Evolutionary conservation across 768 basidiomycete species (phyloP), one percentile per base, ranked within the genome.

Genomic region (Termitomyces sp.): DNA sequence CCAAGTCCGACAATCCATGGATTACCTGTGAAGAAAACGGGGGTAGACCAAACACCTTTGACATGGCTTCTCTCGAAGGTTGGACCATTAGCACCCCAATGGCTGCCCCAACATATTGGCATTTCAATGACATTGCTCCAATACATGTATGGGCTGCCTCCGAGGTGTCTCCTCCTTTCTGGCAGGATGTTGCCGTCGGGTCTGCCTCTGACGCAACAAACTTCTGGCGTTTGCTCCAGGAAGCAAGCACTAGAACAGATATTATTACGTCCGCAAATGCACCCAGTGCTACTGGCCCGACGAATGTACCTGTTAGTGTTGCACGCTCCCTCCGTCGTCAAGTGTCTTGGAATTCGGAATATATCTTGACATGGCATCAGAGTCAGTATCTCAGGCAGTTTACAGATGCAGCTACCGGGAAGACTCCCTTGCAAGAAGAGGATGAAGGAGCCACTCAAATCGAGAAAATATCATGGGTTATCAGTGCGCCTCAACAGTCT

Each of bases 341-440:
- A 24, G 72, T 71, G 2, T 84, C 85, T 2, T 93, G 91, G 91
- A 78, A 73, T 33, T 67, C 79, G 14, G 67, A 75, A 5, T 92
- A 91, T 65, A 73, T 78, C 55, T 70, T 93, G 47, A 83, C 87
- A 0, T 85, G 82, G 80, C 80, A 83, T 66, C 91, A 93, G 69
- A 81, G 74, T 40, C 81, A 82, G 55, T 91, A 86, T 70, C 71
- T 93, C 60, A 76, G 76, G 42, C 79, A 77, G 55, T 82, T 78
- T 54, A 68, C 83, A 14, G 76, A 83, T 56, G 61, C 68, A 20
- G 60, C 69, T 5, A 76, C 74, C 0, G 77, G 72, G 12, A 63
- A 68, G 13, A 84, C 81, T 0, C 80, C 85, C 3, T 66, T 86
- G 33, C 76, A 85, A 56, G 75, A 80, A 48, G 69, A 73, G 24